Percentiles rank a stretch among this genome's conserved stretches.
phyloP scores from a whole-genome alignment of 2,329 filamentous ascomycete genomes.

The Paracorniculantispora psalliotae region DNA sequence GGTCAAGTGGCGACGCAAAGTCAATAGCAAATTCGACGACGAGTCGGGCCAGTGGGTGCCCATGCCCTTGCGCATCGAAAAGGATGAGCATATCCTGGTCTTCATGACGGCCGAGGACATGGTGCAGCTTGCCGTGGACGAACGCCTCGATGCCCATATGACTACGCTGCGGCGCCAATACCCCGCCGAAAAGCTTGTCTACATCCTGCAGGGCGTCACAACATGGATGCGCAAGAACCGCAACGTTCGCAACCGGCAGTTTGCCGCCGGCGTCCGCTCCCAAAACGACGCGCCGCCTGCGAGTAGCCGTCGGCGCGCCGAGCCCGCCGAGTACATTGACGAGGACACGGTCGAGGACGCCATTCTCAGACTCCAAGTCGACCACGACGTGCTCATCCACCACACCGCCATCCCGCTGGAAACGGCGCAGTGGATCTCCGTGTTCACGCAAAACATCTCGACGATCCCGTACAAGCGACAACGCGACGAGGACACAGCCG shows the following conservation, averaged over 20 bases:
- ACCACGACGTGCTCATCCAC: conserved; percentile 63
- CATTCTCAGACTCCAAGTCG: conserved; percentile 63
- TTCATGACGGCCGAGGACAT: conserved; percentile 61
- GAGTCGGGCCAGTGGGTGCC: conserved; percentile 62
- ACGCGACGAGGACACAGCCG: conserved; percentile 42
- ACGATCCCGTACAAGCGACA: conserved; percentile 66
- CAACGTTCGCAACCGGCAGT: conserved; percentile 62
- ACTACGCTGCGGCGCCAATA: conserved; percentile 50
- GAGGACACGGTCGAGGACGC: conserved; percentile 68
- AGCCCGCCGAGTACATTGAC: conserved; percentile 47
- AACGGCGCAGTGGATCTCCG: conserved; percentile 66
- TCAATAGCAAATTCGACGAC: conserved; percentile 58
- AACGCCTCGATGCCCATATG: conserved; percentile 56
- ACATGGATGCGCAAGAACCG: conserved; percentile 65
- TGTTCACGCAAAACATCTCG: conserved; percentile 74
- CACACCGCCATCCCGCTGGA: conserved; percentile 58
- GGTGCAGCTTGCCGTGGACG: conserved; percentile 51
- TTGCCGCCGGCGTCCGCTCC: conserved; percentile 57
- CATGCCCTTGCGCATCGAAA: conserved; percentile 42
- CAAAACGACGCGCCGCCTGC: conserved; percentile 22
- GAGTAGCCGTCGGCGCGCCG: conserved; percentile 35
- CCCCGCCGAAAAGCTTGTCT: conserved; percentile 52
- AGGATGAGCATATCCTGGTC: conserved; percentile 59
- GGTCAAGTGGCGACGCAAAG: conserved; percentile 65
- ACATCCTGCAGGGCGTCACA: conserved; percentile 65